Base-by-base conservation (phyloP, 768 basidiomycete species). In the Punctularia strigosozonata region DNA sequence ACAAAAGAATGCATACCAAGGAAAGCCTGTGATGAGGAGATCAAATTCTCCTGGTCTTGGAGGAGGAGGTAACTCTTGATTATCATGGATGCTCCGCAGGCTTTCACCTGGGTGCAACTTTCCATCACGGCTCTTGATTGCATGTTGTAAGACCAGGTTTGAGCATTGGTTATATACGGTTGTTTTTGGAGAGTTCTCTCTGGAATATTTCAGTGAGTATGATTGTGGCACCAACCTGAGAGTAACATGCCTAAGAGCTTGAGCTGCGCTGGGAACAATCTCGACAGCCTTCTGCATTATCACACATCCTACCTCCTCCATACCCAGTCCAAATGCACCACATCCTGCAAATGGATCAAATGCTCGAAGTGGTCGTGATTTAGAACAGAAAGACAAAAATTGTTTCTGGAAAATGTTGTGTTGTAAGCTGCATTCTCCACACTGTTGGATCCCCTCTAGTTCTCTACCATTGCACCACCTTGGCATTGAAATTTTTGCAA, bases 221-320 rank as follows among this genome's bases (percentile, higher is more conserved):
- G 10, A 33, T 42, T 35, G 46, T 34, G 26, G 30, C 24, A 36
- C 6, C 14, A 28, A 19, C 12, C 4, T 18, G 15, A 2, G 26
- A 25, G 26, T 22, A 4, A 53, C 70, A 38, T 48, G 81, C 86
- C 57, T 59, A 13, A 80, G 59, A 1, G 85, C 83, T 41, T 59
- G 58, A 0, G 80, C 77, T 6, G 87, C 81, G 51, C 79, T 81
- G 1, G 84, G 82, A n/a, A 72, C 63, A 17, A 84, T 76, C 46
- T 89, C 86, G 31, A 86, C 57, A 0, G 76, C 71, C 58, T 82
- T 74, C 0, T 74, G 76, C 4, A 82, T 49, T 43, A 71, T 65
- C 36, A 82, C 45, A 37, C 70, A 74, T 4, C 63, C 75, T 2
- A 67, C 62, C 26, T 71, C 60, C 13, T 68, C 66, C 56, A 85